Percentiles rank a stretch among this genome's conserved stretches.
These are phyloP conservation scores for Astrothelium macrocarpum DNA, from an alignment of 495 filamentous ascomycete species.

Conservation along the genomic window DNA sequence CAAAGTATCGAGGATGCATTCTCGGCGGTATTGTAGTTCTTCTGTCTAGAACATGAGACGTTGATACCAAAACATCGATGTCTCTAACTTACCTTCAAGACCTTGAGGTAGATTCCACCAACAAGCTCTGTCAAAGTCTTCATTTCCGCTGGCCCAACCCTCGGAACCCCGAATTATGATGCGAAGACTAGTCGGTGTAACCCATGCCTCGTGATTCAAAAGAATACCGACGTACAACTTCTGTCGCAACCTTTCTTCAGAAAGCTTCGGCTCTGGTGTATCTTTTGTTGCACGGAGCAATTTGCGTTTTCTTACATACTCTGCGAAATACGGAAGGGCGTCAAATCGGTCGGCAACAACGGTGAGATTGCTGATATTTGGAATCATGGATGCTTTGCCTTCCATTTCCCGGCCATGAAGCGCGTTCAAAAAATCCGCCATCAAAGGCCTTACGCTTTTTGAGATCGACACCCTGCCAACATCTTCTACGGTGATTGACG, in stretches of 20 bases:
- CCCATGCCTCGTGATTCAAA: conserved; percentile 44
- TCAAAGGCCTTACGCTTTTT: conserved; percentile 38
- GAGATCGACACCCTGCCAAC: conserved; percentile 49
- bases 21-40: conserved; percentile 61
- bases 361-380: conserved; percentile 50
- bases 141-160: conserved; percentile 45
- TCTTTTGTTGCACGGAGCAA: conserved; percentile 26
- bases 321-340: conserved; percentile 38
- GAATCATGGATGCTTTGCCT: conserved; percentile 31
- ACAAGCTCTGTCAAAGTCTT: conserved; percentile 35
- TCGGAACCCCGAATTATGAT: conserved; percentile 58
- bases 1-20: conserved; percentile 63
- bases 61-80: conserved; percentile 24
- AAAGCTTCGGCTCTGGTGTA: conserved; percentile 30
- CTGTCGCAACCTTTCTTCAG: conserved; percentile 52
- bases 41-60: conserved; percentile 27
- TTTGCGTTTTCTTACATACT: conserved; percentile 36
- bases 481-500: conserved; percentile 45
- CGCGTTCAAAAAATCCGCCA: conserved; percentile 47
- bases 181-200: conserved; percentile 45
- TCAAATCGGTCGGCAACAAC: conserved; percentile 61
- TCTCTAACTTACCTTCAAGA: conserved; percentile 52
- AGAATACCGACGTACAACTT: conserved; percentile 53
- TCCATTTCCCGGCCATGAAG: conserved; percentile 42
- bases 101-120: conserved; percentile 70